Conservation (phyloP, 495 filamentous ascomycete species). For the Aspergillus campestris region DNA sequence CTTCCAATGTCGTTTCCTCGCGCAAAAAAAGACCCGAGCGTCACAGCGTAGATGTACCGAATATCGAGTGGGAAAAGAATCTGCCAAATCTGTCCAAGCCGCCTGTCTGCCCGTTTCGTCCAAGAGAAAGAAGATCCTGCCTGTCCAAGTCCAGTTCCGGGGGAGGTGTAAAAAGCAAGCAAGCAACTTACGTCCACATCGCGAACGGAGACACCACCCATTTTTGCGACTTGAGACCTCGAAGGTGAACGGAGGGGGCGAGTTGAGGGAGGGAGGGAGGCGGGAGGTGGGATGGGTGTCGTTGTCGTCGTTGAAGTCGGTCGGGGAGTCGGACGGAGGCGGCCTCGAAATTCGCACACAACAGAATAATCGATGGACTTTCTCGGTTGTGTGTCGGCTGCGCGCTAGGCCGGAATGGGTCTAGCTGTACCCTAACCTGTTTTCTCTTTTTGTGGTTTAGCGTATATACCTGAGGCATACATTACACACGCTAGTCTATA, state of each 20-base stretch:
- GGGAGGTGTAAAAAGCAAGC: constrained; percentile 10
- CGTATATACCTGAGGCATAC: background rate
- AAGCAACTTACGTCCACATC: constrained; percentile 77
- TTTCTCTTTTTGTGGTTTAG: too few species aligned
- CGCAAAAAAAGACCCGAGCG: background rate
- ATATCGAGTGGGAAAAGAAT: too few species aligned
- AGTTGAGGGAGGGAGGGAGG: constrained; percentile 29
- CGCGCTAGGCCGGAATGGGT: constrained; percentile 38
- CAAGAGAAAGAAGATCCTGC: background rate
- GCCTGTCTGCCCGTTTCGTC: too few species aligned
- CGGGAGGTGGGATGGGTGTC: constrained; percentile 26
- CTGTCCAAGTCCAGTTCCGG: constrained; percentile 16
- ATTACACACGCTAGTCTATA: too few species aligned
- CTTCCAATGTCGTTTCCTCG: background rate
- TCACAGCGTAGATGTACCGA: background rate
- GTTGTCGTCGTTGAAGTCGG: constrained; percentile 32
- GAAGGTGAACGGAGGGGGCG: constrained; percentile 22
- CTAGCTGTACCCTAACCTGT: constrained; percentile 36
- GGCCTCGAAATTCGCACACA: constrained; percentile 35
- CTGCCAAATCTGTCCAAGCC: too few species aligned
- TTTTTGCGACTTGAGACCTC: constrained; percentile 52
- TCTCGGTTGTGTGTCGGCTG: constrained; percentile 33
- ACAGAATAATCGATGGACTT: constrained; percentile 10
- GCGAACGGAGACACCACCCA: constrained; percentile 81
- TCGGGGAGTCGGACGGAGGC: constrained; percentile 29